Conservation (phyloP, 1,284 basidiomycete species). For the Ustilago curta region DNA sequence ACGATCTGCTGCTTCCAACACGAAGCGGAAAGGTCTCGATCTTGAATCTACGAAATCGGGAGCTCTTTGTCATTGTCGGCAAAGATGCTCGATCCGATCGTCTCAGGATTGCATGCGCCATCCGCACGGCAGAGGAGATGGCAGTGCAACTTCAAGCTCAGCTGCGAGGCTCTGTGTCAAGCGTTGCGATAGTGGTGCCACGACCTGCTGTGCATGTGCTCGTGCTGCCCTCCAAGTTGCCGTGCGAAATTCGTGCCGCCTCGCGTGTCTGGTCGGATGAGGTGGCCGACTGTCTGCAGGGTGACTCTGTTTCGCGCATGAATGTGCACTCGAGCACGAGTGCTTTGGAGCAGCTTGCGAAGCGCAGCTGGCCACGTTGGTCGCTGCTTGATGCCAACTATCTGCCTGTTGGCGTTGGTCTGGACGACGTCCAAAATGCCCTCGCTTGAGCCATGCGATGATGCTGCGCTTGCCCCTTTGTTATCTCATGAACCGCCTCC, state of each 20-base stretch:
- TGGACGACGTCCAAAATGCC: slow-evolving; percentile 24
- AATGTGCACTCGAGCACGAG: slow-evolving; percentile 33
- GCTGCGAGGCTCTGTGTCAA: slow-evolving; percentile 5
- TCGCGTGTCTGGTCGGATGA: slow-evolving; percentile 53
- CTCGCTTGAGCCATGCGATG: slow-evolving; percentile 14
- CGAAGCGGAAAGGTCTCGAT: slow-evolving; percentile 43
- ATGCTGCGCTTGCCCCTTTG: too few species aligned
- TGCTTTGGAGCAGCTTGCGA: slow-evolving; percentile 34
- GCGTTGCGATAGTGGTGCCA: slow-evolving; percentile 22
- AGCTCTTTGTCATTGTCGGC: slow-evolving; percentile 60
- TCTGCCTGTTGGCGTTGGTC: slow-evolving; percentile 49
- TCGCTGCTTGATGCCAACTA: slow-evolving; percentile 30
- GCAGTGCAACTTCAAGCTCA: slow-evolving; percentile 20
- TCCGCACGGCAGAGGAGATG: slow-evolving; percentile 47
- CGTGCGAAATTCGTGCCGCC: slow-evolving; percentile 48
- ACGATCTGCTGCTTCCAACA: slow-evolving; percentile 41
- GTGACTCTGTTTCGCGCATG: slow-evolving; percentile 26
- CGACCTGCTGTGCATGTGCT: slow-evolving; percentile 59
- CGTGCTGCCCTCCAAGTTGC: slow-evolving; percentile 51
- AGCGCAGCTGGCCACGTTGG: slow-evolving; percentile 31
- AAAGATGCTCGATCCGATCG: slow-evolving; percentile 49
- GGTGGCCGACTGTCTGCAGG: slow-evolving; percentile 29
- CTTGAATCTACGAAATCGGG: slow-evolving; percentile 44
- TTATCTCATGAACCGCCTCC: too few species aligned
- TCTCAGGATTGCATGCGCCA: slow-evolving; percentile 29